These are phyloP conservation scores for Pyrenochaeta sp. DNA, from an alignment of 2,329 filamentous ascomycete species.

Conservation along the genomic window DNA sequence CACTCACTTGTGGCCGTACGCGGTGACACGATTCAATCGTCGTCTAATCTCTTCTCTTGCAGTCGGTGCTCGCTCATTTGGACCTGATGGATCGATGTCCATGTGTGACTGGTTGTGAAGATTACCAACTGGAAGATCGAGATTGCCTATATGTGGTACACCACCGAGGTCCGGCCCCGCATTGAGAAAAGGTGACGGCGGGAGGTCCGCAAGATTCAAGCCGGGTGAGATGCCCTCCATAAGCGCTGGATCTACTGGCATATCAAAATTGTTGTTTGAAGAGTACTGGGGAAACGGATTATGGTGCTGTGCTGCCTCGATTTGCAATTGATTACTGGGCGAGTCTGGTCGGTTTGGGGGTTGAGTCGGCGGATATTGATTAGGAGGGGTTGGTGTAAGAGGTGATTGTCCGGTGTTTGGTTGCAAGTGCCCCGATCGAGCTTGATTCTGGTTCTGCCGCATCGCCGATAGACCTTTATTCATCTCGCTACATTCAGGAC, in stretches of 20 bases:
- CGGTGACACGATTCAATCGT: conserved; percentile 27
- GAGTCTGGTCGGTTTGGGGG: conserved; percentile 27
- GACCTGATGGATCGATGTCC: conserved; percentile 6
- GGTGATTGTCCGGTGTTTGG: conserved; percentile 10
- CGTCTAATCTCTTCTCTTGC: conserved; percentile 34
- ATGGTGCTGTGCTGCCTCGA: conserved; percentile 41
- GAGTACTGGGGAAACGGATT: conserved; percentile 31
- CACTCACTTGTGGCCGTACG: conserved; percentile 13
- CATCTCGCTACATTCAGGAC: conserved; percentile 83
- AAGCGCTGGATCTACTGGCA: conserved; percentile 69
- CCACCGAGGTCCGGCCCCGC: conserved; percentile 23
- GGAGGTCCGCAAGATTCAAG: conserved; percentile 37
- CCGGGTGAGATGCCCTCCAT: conserved; percentile 54
- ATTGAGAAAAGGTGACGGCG: conserved; percentile 46
- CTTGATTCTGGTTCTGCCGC: conserved; percentile 29
- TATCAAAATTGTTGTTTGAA: conserved; percentile 57
- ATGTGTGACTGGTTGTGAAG: conserved; percentile 4
- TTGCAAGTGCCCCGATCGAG: conserved; percentile 11
- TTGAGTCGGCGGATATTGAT: conserved; percentile 12
- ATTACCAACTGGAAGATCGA: conserved; percentile 15
- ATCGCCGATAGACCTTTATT: conserved; percentile 44
- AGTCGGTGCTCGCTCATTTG: conserved; percentile 22
- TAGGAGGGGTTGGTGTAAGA: conserved; percentile 20
- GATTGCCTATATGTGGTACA: conserved; percentile 14
- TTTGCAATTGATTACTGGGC: conserved; percentile 36